Evolutionary conservation across 345 rosid species (phyloP).

Genomic region (Turnera subulata): DNA sequence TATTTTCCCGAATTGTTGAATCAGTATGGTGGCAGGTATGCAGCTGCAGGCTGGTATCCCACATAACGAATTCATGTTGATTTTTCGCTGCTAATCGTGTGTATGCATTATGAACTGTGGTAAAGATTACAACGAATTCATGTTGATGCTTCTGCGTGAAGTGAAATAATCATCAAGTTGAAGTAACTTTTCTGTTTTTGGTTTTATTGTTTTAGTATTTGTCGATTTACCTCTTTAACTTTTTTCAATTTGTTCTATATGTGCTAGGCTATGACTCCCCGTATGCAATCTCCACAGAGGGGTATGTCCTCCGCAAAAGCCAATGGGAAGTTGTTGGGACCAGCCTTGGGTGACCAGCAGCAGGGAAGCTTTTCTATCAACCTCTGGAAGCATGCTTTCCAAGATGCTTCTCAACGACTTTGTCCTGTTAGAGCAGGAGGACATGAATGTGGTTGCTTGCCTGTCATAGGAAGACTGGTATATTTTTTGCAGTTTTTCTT

Average conservation of each 20-base stretch:
- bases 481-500: slow-evolving; percentile 6
- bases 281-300: slow-evolving; percentile 70
- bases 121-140: too few species aligned
- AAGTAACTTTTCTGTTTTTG: too few species aligned
- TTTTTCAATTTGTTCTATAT: background rate
- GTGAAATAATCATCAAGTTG: too few species aligned
- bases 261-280: slow-evolving; percentile 72
- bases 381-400: slow-evolving; percentile 79
- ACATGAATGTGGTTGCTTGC: slow-evolving; percentile 94
- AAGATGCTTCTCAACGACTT: slow-evolving; percentile 66
- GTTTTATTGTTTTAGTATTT: too few species aligned
- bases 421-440: slow-evolving; percentile 90
- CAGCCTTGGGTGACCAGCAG: slow-evolving; percentile 71
- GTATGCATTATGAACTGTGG: too few species aligned
- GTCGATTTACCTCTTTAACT: too few species aligned
- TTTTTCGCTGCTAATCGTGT: too few species aligned
- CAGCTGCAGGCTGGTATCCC: background rate
- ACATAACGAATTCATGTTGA: too few species aligned
- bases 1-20: slow-evolving; percentile 84
- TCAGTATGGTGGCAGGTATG: slow-evolving; percentile 99
- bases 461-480: slow-evolving; percentile 71
- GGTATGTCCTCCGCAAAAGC: slow-evolving; percentile 37
- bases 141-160: background rate
- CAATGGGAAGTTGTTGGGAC: slow-evolving; percentile 56
- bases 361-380: slow-evolving; percentile 71